Conservation (phyloP, 345 rosid genomes). For the Eucalyptus tenuipes region DNA sequence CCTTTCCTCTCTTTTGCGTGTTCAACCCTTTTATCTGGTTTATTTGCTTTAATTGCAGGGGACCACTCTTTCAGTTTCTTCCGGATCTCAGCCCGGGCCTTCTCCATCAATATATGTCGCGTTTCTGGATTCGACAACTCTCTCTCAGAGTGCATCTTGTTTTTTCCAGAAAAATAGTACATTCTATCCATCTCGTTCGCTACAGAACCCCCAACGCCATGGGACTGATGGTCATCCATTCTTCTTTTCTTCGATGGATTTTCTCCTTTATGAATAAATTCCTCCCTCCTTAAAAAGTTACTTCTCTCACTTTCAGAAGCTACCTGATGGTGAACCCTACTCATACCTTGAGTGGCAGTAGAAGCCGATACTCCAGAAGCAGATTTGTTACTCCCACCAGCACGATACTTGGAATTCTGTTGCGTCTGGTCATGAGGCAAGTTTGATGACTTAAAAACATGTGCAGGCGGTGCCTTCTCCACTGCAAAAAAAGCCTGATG, state of each 20-base stretch:
- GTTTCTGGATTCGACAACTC: slow-evolving; percentile 35
- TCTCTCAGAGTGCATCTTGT: slow-evolving; percentile 15
- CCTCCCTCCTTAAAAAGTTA: slow-evolving; percentile 5
- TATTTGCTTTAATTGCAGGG: slow-evolving; percentile 6
- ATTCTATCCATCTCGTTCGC: slow-evolving; percentile 15
- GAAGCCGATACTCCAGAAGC: slow-evolving; percentile 14
- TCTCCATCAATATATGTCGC: slow-evolving; percentile 35
- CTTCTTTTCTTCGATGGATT: slow-evolving; percentile 31
- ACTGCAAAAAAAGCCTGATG: slow-evolving; percentile 48
- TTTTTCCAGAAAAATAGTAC: slow-evolving; percentile 7
- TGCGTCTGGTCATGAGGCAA: slow-evolving; percentile 26
- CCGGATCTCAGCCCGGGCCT: slow-evolving; percentile 25
- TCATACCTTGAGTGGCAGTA: slow-evolving; percentile 14
- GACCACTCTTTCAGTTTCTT: slow-evolving; percentile 34
- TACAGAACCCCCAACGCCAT: slow-evolving; percentile 9
- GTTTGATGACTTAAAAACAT: slow-evolving; percentile 21
- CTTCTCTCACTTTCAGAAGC: slow-evolving; percentile 3
- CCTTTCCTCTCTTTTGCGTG: neutral
- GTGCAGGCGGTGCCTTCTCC: slow-evolving; percentile 67
- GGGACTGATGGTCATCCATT: slow-evolving; percentile 13
- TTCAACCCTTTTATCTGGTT: slow-evolving; percentile 1
- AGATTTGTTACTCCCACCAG: slow-evolving; percentile 18
- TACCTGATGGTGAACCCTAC: slow-evolving; percentile 8
- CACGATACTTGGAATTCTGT: slow-evolving; percentile 19
- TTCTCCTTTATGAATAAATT: slow-evolving; percentile 10